Base-by-base conservation (phyloP, 2,329 filamentous ascomycete species). In the Neoarthrinium moseri region DNA sequence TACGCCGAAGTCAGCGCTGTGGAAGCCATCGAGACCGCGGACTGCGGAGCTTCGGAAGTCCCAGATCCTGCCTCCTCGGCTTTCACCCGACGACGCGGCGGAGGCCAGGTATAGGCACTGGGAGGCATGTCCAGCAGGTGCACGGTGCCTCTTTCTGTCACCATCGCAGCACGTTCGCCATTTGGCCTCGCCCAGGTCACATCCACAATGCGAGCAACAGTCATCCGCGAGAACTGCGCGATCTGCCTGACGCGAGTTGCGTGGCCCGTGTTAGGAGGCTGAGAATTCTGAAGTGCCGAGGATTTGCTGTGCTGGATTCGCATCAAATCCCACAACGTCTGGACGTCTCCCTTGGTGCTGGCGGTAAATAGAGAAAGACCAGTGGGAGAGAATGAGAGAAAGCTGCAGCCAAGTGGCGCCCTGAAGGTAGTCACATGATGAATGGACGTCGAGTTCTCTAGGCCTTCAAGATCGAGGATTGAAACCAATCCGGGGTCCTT, bases 71-170 rank as follows among this genome's bases (percentile, higher is more conserved):
- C 65, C 29, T 80, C 74, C 48, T 66, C 69, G 29, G 59, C 58
- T 42, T 66, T 70, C 49, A 65, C 67, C 48, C 75, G 72, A 43
- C 77, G 74, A 30, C 80, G 77, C 33, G 83, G 84, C 20, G 91
- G 89, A 32, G 91, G 91, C 91, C 91, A 96, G 54, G 87, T 83
- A 56, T 91, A 92, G 4, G 89, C 89, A 51, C 83, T 87, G 36
- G 82, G 77, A 7, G 91, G 90, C 66, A 97, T 81, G 54, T 96
- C 89, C 53, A 96, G 85, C 34, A 97, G 80, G 67, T 99, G 94
- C 10, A 96, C 84, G 7, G 94, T 99, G n/a, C 92, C 91, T 56
- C 91, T 88, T 59, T 95, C 90, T 1, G 94, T 97, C 21, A 96
- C 83, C 69, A 99, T 84, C 2, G 91, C 92, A 30, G 95, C 71